Conservation (phyloP, 176 grass and related monocot genomes). For the Musa itinerans region DNA sequence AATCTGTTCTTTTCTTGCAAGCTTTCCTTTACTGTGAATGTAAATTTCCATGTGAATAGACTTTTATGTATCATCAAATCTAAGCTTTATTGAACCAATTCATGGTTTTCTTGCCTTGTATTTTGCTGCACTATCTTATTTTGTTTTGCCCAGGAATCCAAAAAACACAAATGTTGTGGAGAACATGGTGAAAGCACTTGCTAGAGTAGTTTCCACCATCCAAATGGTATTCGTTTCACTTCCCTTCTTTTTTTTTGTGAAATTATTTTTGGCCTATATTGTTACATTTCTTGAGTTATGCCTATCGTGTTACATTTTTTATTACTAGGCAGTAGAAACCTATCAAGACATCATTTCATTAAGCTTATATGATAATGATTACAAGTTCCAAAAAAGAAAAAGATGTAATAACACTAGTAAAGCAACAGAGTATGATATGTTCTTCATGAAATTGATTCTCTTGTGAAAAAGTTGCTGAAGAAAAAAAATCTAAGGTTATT, state of each 20-base stretch:
- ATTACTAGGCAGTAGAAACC: too few relatives aligned
- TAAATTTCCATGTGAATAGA: neutral
- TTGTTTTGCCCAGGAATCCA: conserved; percentile 52
- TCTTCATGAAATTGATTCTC: too few relatives aligned
- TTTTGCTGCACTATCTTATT: conserved; percentile 16
- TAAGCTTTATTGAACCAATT: conserved; percentile 19
- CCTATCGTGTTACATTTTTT: too few relatives aligned
- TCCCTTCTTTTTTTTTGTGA: conserved; percentile 4
- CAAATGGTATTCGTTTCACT: conserved; percentile 56
- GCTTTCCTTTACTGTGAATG: neutral
- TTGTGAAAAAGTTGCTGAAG: too few relatives aligned
- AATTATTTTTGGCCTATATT: neutral
- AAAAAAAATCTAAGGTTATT: too few relatives aligned
- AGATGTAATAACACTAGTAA: too few relatives aligned
- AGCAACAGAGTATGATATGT: too few relatives aligned
- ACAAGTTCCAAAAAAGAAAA: too few relatives aligned
- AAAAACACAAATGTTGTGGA: conserved; percentile 98
- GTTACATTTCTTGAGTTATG: neutral
- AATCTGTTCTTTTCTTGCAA: neutral
- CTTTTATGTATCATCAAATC: neutral
- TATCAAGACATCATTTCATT: too few relatives aligned
- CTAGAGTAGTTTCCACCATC: conserved; percentile 77
- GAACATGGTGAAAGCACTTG: conserved; percentile 89
- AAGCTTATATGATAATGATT: too few relatives aligned
- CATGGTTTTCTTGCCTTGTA: neutral